A percentile compares a stretch with the other conserved stretches of the same genome.
Evolutionary conservation across 257 asterid species (phyloP).

Genomic region (Solanum dulcamara): DNA sequence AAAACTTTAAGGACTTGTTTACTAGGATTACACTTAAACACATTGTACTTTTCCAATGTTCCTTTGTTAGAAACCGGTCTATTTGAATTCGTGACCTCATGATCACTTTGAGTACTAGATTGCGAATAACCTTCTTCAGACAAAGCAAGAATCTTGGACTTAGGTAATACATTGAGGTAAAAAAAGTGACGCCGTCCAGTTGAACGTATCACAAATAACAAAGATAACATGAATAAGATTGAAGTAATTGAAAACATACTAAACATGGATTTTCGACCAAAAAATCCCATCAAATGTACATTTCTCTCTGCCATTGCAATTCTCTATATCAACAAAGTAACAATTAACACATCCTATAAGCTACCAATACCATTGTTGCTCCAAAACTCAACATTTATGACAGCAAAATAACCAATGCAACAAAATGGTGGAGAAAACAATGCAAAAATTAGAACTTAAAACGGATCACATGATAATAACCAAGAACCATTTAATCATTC

Average conservation of each 20-base stretch:
- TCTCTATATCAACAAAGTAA: background rate
- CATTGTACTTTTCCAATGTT: slow-evolving; percentile 5
- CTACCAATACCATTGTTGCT: background rate
- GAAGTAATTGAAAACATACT: slow-evolving; percentile 53
- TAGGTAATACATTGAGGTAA: slow-evolving; percentile 35
- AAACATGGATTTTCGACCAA: slow-evolving; percentile 44
- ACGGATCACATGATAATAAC: background rate
- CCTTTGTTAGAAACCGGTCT: background rate
- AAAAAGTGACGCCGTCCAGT: slow-evolving; percentile 29
- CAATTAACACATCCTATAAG: background rate
- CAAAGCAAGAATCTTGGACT: slow-evolving; percentile 25
- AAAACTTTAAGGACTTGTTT: slow-evolving; percentile 51
- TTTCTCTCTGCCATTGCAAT: slow-evolving; percentile 4
- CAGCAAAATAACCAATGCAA: background rate
- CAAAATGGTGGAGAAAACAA: background rate
- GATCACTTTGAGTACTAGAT: background rate
- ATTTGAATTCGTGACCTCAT: background rate
- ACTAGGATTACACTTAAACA: slow-evolving; percentile 19
- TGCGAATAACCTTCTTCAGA: slow-evolving; percentile 9
- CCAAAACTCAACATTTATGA: background rate
- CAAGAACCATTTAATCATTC: background rate
- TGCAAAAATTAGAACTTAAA: background rate
- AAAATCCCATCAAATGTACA: slow-evolving; percentile 17
- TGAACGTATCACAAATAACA: slow-evolving; percentile 60
- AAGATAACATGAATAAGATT: slow-evolving; percentile 50